Percentiles rank a stretch among this genome's conserved stretches.
phyloP scores from a whole-genome alignment of 768 basidiomycete genomes.

The Kwoniella newhampshirensis region DNA sequence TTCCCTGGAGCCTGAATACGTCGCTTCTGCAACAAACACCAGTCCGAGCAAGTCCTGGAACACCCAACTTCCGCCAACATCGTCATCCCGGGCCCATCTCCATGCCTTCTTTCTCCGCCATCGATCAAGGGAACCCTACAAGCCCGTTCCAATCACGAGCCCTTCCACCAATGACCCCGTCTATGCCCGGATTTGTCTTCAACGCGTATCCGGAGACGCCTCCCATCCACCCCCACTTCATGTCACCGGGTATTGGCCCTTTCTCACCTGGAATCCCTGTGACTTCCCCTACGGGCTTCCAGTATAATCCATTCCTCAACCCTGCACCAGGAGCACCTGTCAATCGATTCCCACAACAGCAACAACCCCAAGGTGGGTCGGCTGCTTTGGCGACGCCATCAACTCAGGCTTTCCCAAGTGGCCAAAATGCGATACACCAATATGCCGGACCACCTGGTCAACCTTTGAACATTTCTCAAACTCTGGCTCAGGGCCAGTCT shows the following conservation, averaged over 20 bases:
- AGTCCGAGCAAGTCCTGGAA: constrained; percentile 8
- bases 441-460: constrained; percentile 13
- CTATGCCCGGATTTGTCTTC: constrained; percentile 94
- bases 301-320: constrained; percentile 61
- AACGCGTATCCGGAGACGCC: constrained; percentile 57
- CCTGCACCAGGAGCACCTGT: constrained; percentile 65
- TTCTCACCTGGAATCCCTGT: constrained; percentile 74
- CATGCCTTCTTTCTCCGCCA: constrained; percentile 54
- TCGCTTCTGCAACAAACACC: constrained; percentile 19
- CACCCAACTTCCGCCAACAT: constrained; percentile 29
- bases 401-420: constrained; percentile 39
- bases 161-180: constrained; percentile 90
- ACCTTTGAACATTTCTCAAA: constrained; percentile 13
- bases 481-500: not conserved
- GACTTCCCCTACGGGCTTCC: constrained; percentile 36
- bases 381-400: constrained; percentile 42
- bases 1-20: constrained; percentile 40
- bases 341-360: constrained; percentile 23
- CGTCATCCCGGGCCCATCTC: constrained; percentile 50
- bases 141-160: constrained; percentile 69
- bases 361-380: constrained; percentile 20
- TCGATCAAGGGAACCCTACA: constrained; percentile 46
- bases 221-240: constrained; percentile 55
- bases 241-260: constrained; percentile 54
- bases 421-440: constrained; percentile 7